Evolutionary conservation across 2,329 filamentous ascomycete genomes (phyloP), one percentile per base, ranked within the genome.

Genomic region (Coniochaeta ligniaria): DNA sequence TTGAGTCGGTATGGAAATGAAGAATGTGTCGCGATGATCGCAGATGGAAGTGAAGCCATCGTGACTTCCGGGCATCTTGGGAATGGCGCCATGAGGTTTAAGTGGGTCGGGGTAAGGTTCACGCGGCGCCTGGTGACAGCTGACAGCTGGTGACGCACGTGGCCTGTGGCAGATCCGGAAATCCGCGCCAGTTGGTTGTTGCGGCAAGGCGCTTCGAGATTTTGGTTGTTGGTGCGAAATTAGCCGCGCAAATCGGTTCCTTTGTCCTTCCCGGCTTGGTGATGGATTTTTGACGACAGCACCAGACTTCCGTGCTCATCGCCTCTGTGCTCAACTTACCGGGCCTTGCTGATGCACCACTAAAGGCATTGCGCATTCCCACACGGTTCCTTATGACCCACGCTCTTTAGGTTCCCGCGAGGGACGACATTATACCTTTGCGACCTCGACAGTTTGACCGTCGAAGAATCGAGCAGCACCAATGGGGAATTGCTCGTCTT

Each of bases 401-500:
- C 47, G 24, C 22, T 52, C 47, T 31, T n/a, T 52, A 52, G 26
- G 47, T 52, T 31, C 47, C 47, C 47, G 22, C 14, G 3, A 11
- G 47, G 47, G 14, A 52, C 47, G 17, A 16, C 12, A 28, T 17
- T n/a, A 31, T 12, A 41, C 9, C 43, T 11, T 26, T 26, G 20
- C 11, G 9, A 47, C 12, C 43, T 47, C 20, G 20, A 16, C 43
- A 2, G 8, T 20, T 20, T 17, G 38, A 7, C 22, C 43, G 22
- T 47, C 17, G 43, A 47, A 20, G 22, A 31, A 28, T 31, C 24
- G 17, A 52, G 47, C 47, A 14, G n/a, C 24, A n/a, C 8, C 16
- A 63, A 87, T 87, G 85, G 85, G 85, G 62, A 78, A 78, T 71
- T 87, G 84, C 72, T 77, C 80, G 63, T 87, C 84, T 60, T 88